Evolutionary conservation across 2,329 filamentous ascomycete species (phyloP).

Genomic region (Fusarium brachygibbosum): DNA sequence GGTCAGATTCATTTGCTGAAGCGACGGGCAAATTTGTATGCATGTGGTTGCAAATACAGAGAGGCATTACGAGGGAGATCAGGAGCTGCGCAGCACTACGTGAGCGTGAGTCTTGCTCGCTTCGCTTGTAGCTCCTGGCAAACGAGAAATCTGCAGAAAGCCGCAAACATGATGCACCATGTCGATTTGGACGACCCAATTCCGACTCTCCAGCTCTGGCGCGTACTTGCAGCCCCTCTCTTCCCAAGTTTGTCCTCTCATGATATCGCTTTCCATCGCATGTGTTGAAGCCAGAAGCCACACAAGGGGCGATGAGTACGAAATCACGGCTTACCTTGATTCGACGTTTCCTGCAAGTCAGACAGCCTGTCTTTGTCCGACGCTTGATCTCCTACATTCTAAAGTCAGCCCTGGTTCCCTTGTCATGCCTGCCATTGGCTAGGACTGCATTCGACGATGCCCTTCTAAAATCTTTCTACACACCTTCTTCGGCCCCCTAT

Average conservation of each 20-base stretch:
- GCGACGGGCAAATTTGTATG: constrained; percentile 6
- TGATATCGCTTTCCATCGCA: constrained; percentile 23
- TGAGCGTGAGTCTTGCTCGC: constrained; percentile 39
- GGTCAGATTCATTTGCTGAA: constrained; percentile 2
- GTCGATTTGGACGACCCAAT: constrained; percentile 27
- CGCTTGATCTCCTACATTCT: constrained; percentile 70
- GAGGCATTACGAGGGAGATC: constrained; percentile 40
- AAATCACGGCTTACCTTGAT: constrained; percentile 67
- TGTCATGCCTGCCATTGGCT: constrained; percentile 6
- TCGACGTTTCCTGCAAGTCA: constrained; percentile 72
- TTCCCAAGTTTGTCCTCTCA: constrained; percentile 27
- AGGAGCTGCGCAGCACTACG: constrained; percentile 43
- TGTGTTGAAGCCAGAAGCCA: constrained; percentile 19
- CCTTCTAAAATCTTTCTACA: constrained; percentile 36
- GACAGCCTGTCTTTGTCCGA: constrained; percentile 72
- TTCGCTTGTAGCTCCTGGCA: constrained; percentile 37
- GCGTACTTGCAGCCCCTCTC: constrained; percentile 29
- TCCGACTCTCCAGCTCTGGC: constrained; percentile 25
- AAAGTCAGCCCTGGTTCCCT: constrained; percentile 33
- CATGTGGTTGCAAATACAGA: constrained; percentile 23
- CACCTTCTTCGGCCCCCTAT: constrained; percentile 71
- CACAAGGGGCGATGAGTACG: constrained; percentile 34
- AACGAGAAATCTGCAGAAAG: constrained; percentile 37
- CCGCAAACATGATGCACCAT: constrained; percentile 40
- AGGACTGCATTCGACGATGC: constrained; percentile 1